Base-by-base conservation (phyloP, 805 yeast species). In the Metschnikowia corniflorae region DNA sequence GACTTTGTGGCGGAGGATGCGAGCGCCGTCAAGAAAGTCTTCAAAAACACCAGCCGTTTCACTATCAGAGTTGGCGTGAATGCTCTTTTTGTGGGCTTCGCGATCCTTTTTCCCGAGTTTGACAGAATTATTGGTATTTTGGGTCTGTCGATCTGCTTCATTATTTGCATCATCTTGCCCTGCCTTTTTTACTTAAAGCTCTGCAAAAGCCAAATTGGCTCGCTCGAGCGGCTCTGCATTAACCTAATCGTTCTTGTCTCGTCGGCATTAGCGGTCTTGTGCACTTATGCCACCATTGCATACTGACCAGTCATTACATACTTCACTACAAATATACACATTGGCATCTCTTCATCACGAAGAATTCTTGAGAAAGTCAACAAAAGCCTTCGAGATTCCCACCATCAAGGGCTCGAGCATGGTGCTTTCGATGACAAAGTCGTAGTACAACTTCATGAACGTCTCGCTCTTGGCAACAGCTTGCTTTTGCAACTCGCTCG, bases 131-230 rank as follows among this genome's bases (percentile, higher is more conserved):
- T 88, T 60, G 86, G 95, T 6, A 75, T 88, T 30, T 59, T 86
- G 47, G 96, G 96, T 6, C 76, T 91, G 5, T 79, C 86, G 1
- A 69, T 88, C 34, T 86, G 95, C 49, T 83, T 86, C 57, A 66
- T 80, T 3, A 77, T 87, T 23, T 88, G 96, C 57, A 65, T 87
- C 36, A 80, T 86, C 15, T 68, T 87, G 16, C 96, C 96, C 3
- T 65, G 86, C 16, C 52, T 73, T 8, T 88, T 87, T 56, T 86
- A 88, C 60, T 40, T 56, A 42, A 47, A 48, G 35, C 51, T 56
- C 27, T 53, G 61, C 44, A 40, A 40, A 26, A 39, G 37, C 29
- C 39, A 43, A 16, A 34, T 45, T 7, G 29, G 44, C 3, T 37
- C 39, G 2, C 16, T 41, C 8, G 60, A 54, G 33, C 34, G 39